A percentile compares a stretch with the other conserved stretches of the same genome.
Conservation (phyloP, 352 stramenopile species). For the Blastocystis sp. region DNA sequence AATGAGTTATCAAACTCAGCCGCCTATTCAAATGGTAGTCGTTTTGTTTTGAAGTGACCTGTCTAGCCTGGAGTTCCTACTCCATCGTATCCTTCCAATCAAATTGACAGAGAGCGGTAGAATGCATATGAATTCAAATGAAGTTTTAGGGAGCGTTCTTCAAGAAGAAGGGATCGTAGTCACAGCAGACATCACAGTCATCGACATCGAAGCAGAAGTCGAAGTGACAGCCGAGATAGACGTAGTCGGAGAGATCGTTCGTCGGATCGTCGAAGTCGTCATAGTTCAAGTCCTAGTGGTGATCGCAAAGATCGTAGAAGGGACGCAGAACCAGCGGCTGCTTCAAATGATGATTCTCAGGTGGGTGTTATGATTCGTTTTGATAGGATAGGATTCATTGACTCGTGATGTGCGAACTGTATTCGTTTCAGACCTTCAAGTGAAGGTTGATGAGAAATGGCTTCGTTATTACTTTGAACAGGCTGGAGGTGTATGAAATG, state of each 20-base stretch:
- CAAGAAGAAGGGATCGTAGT: neutral
- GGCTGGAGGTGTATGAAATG: slow-evolving; percentile 4
- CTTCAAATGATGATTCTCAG: neutral
- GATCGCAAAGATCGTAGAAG: neutral
- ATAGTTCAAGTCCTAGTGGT: neutral
- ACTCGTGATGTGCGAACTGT: slow-evolving; percentile 53
- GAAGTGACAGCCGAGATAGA: neutral
- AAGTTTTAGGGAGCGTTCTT: neutral
- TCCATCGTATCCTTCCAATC: neutral
- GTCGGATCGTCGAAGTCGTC: neutral
- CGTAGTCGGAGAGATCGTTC: slow-evolving; percentile 12
- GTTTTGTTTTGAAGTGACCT: neutral
- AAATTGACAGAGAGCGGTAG: neutral
- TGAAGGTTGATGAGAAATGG: slow-evolving; percentile 62
- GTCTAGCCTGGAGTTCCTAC: neutral
- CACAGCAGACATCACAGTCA: neutral
- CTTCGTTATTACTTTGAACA: slow-evolving; percentile 56
- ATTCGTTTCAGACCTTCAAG: slow-evolving; percentile 50
- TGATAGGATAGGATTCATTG: slow-evolving; percentile 21
- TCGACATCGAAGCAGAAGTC: neutral
- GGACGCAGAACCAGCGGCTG: neutral
- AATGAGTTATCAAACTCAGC: neutral
- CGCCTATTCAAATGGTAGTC: neutral
- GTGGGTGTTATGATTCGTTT: neutral
- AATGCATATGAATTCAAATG: neutral